Base-by-base conservation (phyloP, 2,329 filamentous ascomycete genomes). In the Colletotrichum salicis region DNA sequence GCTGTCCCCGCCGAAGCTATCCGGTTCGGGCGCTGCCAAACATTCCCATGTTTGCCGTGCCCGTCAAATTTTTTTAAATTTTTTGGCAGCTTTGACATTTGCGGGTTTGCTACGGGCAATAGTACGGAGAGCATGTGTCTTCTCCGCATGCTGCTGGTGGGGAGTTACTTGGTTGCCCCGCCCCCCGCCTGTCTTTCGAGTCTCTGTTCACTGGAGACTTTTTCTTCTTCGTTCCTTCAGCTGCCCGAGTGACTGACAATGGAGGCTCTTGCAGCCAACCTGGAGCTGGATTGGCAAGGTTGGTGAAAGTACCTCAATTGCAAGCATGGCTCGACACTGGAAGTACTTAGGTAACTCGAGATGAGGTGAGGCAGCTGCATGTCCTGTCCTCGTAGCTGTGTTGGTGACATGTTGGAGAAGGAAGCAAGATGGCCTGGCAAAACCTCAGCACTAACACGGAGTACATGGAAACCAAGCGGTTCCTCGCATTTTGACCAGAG, bases 1-100 rank as follows among this genome's bases (percentile, higher is more conserved):
- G 59, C 54, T 64, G 64, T 27, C 69, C 69, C 69, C 69, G 54
- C 65, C 69, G 31, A 62, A 69, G 65, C 69, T 68, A 63, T 68
- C 69, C 69, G 69, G 67, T 68, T 59, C 52, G 52, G 69, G 58
- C 22, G 27, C 24, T 33, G 59, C 59, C 59, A 61, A 33, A 61
- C 59, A 51, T 61, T 61, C 59, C 59, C 59, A 61, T 63, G 60
- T 54, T 58, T 58, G 60, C 48, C 51, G 60, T 52, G 60, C 37
- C 19, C 58, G 58, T 45, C 41, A 24, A 22, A 22, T 61, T 41
- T 37, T 37, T 37, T 41, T 1, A 41, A 4, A 29, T 29, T 15
- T 41, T 41, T 61, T 61, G 59, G 41, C 41, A 48, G 41, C 41
- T 48, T 48, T 48, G 41, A 48, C 41, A 48, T n/a, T 48, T 48